Percentiles rank a stretch among this genome's conserved stretches.
Evolutionary conservation across 306 rosid species (phyloP).

Genomic region (Albizia julibrissin): DNA sequence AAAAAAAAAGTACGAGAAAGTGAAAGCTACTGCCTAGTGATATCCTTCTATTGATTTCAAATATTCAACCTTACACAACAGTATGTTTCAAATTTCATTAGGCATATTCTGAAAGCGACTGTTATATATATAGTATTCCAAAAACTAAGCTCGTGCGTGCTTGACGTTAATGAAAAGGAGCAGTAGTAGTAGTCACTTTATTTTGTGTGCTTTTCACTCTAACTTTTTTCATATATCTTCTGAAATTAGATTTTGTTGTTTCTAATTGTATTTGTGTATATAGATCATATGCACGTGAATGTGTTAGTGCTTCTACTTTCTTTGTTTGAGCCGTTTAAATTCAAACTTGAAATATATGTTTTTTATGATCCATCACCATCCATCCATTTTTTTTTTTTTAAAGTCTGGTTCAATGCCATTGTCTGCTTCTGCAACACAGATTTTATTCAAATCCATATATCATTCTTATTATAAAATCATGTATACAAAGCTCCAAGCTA

Average conservation of each 20-base stretch:
- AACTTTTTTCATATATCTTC: neutral
- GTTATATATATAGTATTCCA: neutral
- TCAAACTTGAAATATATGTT: neutral
- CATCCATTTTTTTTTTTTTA: neutral
- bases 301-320: neutral
- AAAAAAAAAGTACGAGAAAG: neutral
- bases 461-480: neutral
- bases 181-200: neutral
- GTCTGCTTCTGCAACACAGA: neutral
- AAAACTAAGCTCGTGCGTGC: neutral
- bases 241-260: neutral
- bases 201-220: neutral
- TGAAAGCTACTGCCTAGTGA: too few species aligned
- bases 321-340: neutral
- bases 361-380: neutral
- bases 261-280: neutral
- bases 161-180: neutral
- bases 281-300: neutral
- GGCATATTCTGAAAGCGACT: neutral
- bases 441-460: neutral
- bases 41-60: neutral
- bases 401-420: neutral
- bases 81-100: too few species aligned
- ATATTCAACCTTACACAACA: too few species aligned
- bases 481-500: neutral